Base-by-base conservation (phyloP, 306 rosid genomes). In the Vigna nakashimae region DNA sequence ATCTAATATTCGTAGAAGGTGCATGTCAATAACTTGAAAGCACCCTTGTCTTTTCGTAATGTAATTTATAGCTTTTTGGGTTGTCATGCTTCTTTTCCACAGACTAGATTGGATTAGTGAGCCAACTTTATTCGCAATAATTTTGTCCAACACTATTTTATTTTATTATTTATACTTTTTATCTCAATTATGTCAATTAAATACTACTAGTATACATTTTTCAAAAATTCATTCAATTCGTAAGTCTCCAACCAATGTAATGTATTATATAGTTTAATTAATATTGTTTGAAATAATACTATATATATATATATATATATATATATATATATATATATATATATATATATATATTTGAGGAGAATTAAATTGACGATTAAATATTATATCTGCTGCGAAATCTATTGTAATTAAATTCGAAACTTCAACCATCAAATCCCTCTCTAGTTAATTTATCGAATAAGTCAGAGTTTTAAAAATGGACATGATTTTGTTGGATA, bases 11-110 rank as follows among this genome's bases (percentile, higher is more conserved):
- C 2, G 20, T 13, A 11, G 24, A 73, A 49, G 65, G 46, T 34
- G 60, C 71, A 30, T 45, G 53, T 20, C 75, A 58, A 43, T 28
- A 16, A 63, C 56, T 22, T 66, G 57, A 78, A 73, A 67, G 65
- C 69, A 32, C 58, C 38, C 38, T 76, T 76, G 28, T 69, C 59
- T 42, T 52, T 6, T 28, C 16, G 40, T 52, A 62, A 36, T 45
- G 53, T 3, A 63, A 6, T 63, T 51, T 70, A 20, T 66, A 30
- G 17, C 75, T 63, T 82, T 77, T 36, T 36, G 9, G 42, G 9
- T 36, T 36, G 42, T 36, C 42, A 36, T 36, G 9, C 9, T 5
- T 0, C 24, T 36, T 77, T 46, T 36, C 58, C 8, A 71, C 2
- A 1, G 9, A 63, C 43, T 62, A 6, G 28, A 70, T 51, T 17